Evolutionary conservation across 768 basidiomycete genomes (phyloP).

Genomic region (Phylloporus sp.): DNA sequence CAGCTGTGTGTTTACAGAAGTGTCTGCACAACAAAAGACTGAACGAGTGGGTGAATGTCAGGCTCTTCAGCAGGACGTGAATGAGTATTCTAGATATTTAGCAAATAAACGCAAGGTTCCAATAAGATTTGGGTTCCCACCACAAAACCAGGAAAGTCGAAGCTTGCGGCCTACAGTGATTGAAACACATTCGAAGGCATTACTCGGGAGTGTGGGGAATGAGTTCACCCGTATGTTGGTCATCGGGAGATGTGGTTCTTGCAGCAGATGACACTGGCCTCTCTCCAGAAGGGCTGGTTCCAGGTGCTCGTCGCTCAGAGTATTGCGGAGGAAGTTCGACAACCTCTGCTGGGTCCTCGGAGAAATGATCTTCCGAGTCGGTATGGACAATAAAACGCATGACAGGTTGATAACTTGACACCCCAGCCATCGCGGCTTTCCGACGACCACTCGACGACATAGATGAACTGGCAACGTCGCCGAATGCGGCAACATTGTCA

Average conservation of each 20-base stretch:
- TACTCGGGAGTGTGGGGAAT: slow-evolving; percentile 9
- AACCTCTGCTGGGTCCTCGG: slow-evolving; percentile 46
- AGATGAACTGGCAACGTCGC: slow-evolving; percentile 20
- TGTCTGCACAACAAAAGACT: slow-evolving; percentile 1
- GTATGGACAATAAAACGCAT: slow-evolving; percentile 65
- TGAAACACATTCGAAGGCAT: background rate
- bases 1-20: background rate
- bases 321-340: slow-evolving; percentile 79
- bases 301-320: slow-evolving; percentile 43
- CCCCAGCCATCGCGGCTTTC: slow-evolving; percentile 56
- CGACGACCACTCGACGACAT: slow-evolving; percentile 41
- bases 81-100: slow-evolving; percentile 8
- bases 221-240: slow-evolving; percentile 4
- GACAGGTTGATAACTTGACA: slow-evolving; percentile 35
- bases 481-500: slow-evolving; percentile 16
- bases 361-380: slow-evolving; percentile 56
- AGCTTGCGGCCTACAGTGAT: background rate
- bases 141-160: background rate
- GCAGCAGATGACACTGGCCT: slow-evolving; percentile 15
- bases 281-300: background rate
- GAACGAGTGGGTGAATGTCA: slow-evolving; percentile 3
- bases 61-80: slow-evolving; percentile 3
- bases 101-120: background rate
- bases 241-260: slow-evolving; percentile 5
- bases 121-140: background rate